A percentile compares a stretch with the other conserved stretches of the same genome.
These are phyloP conservation scores for Starmerella apis DNA, from an alignment of 805 yeast species.

Conservation along the genomic window DNA sequence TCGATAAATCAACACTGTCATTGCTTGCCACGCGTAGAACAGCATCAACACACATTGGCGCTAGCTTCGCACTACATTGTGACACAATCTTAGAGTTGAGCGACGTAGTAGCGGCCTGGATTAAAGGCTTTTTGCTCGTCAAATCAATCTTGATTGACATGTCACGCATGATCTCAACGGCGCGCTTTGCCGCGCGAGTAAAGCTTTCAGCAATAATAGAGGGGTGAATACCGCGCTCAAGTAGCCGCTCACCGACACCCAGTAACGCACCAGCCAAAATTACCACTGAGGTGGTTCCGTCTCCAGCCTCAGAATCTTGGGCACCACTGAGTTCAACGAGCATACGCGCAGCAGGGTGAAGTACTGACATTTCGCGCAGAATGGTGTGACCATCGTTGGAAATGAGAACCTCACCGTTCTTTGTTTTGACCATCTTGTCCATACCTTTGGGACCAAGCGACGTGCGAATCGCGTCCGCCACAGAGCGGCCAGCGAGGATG, in stretches of 20 bases:
- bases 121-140: constrained; percentile 66
- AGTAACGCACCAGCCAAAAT: constrained; percentile 87
- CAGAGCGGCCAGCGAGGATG: constrained; percentile 86
- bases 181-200: constrained; percentile 75
- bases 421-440: constrained; percentile 95
- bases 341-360: constrained; percentile 98
- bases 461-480: constrained; percentile 89
- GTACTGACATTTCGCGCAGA: constrained; percentile 91
- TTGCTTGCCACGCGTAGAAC: constrained; percentile 67
- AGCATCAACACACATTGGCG: constrained; percentile 91
- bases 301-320: constrained; percentile 99
- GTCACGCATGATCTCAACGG: constrained; percentile 69
- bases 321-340: constrained; percentile 94
- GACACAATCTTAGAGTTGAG: constrained; percentile 90
- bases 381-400: constrained; percentile 98
- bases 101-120: constrained; percentile 91
- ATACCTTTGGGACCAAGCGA: constrained; percentile 97
- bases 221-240: constrained; percentile 87
- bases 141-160: constrained; percentile 79
- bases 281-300: constrained; percentile 96
- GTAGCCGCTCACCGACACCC: constrained; percentile 87
- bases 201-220: constrained; percentile 87
- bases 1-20: constrained; percentile 68
- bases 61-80: constrained; percentile 73
- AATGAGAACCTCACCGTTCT: constrained; percentile 81